Evolutionary conservation across 1,284 basidiomycete species (phyloP).

Genomic region (Boletus calvinii): DNA sequence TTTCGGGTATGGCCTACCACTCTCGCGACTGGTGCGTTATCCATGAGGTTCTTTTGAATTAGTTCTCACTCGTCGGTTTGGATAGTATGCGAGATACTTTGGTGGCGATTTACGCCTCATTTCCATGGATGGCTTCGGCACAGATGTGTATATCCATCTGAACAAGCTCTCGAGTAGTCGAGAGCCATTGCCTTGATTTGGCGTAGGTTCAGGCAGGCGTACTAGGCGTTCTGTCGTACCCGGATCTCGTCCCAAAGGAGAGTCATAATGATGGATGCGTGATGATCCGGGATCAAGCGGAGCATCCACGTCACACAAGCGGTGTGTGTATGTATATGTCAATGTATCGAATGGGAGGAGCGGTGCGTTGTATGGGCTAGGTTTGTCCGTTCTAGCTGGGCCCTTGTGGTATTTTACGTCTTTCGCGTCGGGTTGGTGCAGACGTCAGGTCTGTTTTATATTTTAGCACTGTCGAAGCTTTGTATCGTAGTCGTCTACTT

Average conservation of each 20-base stretch:
- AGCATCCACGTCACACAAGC: not conserved
- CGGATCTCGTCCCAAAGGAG: not conserved
- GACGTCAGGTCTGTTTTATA: not conserved
- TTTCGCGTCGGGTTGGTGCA: not conserved
- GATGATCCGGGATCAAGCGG: not conserved
- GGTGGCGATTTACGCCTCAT: slow-evolving; percentile 94
- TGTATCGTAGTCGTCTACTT: not conserved
- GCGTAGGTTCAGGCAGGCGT: not conserved
- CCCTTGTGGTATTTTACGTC: not conserved
- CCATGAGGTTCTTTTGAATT: not conserved
- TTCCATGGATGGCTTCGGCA: slow-evolving; percentile 95
- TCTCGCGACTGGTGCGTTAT: slow-evolving; percentile 75
- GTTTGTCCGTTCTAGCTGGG: not conserved
- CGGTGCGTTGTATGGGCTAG: not conserved
- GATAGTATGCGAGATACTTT: slow-evolving; percentile 90
- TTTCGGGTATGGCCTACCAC: slow-evolving; percentile 90
- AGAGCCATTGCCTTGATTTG: slow-evolving; percentile 62
- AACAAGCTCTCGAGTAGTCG: slow-evolving; percentile 80
- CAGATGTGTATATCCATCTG: slow-evolving; percentile 88
- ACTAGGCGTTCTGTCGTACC: not conserved
- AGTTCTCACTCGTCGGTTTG: slow-evolving; percentile 7
- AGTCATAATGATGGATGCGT: not conserved
- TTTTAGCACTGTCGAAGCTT: not conserved
- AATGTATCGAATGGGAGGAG: not conserved
- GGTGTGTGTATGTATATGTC: slow-evolving; percentile 1